Conservation (phyloP, 768 basidiomycete genomes). For the Cystobasidiopsis lactophilus region DNA sequence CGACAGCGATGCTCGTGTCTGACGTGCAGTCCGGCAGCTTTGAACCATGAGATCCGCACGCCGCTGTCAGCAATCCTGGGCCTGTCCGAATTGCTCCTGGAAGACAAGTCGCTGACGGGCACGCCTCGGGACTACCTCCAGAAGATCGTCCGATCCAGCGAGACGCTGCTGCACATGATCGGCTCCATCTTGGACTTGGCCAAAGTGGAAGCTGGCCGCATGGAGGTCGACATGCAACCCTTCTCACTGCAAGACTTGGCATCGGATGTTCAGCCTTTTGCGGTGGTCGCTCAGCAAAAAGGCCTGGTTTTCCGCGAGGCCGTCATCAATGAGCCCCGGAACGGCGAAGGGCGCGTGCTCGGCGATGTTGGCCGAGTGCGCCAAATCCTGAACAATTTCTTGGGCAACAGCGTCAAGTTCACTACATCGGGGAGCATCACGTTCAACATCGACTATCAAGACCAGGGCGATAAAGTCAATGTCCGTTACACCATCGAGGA, state of each 20-base stretch:
- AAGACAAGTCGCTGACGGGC: neutral
- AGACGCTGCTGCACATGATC: constrained; percentile 15
- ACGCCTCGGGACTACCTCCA: constrained; percentile 2
- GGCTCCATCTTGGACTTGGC: constrained; percentile 14
- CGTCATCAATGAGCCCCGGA: too few relatives aligned
- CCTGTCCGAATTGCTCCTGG: constrained; percentile 13
- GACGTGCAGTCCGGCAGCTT: neutral
- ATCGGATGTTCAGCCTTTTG: constrained; percentile 8
- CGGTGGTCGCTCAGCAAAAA: constrained; percentile 8
- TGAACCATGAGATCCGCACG: constrained; percentile 13
- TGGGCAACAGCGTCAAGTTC: constrained; percentile 17
- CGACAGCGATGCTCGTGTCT: neutral
- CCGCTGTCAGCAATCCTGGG: constrained; percentile 14
- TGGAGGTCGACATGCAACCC: constrained; percentile 11
- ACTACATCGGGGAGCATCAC: constrained; percentile 9
- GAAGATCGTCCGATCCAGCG: constrained; percentile 15
- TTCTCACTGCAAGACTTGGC: constrained; percentile 10
- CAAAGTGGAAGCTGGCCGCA: constrained; percentile 16
- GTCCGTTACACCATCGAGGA: constrained; percentile 10
- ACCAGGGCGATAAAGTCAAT: neutral
- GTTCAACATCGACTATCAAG: constrained; percentile 6
- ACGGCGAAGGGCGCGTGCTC: constrained; percentile 9
- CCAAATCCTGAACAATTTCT: constrained; percentile 13
- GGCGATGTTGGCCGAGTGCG: constrained; percentile 14
- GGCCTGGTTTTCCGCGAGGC: constrained; percentile 5